phyloP scores from a whole-genome alignment of 2,329 filamentous ascomycete species.

The Apiospora pterosperma region DNA sequence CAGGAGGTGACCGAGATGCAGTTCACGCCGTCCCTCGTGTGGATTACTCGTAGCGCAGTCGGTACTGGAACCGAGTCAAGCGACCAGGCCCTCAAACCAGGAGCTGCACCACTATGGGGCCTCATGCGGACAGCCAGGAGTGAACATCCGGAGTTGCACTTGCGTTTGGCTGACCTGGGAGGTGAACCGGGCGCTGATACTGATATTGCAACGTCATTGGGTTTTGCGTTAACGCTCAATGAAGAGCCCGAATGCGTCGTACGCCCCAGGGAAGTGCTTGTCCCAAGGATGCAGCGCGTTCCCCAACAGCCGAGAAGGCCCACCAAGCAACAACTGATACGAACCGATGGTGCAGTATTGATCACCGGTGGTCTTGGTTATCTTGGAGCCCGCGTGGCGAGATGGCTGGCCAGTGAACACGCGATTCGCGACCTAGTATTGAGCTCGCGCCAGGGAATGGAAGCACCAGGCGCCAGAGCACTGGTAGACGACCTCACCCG shows the following conservation, averaged over 20 bases:
- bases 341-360: conserved; percentile 22
- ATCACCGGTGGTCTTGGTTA: conserved; percentile 26
- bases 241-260: conserved; percentile 19
- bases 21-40: conserved; percentile 18
- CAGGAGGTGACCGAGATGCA: conserved; percentile 17
- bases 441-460: conserved; percentile 24
- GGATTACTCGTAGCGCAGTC: conserved; percentile 21
- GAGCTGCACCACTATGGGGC: conserved; percentile 22
- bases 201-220: not conserved
- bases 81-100: conserved; percentile 16
- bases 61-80: conserved; percentile 15
- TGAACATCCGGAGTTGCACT: conserved; percentile 24
- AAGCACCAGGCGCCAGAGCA: conserved; percentile 18
- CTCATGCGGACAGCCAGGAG: conserved; percentile 24
- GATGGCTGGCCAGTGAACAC: conserved; percentile 20
- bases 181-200: conserved; percentile 6
- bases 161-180: conserved; percentile 22
- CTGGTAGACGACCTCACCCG: conserved; percentile 20
- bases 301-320: conserved; percentile 3
- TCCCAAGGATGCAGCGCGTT: conserved; percentile 18
- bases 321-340: conserved; percentile 11
- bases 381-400: conserved; percentile 22
- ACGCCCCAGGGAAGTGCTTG: conserved; percentile 14
- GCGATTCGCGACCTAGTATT: conserved; percentile 24
- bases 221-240: conserved; percentile 13